phyloP scores from a whole-genome alignment of 2,329 filamentous ascomycete genomes.

The Exophiala lecanii-corni region DNA sequence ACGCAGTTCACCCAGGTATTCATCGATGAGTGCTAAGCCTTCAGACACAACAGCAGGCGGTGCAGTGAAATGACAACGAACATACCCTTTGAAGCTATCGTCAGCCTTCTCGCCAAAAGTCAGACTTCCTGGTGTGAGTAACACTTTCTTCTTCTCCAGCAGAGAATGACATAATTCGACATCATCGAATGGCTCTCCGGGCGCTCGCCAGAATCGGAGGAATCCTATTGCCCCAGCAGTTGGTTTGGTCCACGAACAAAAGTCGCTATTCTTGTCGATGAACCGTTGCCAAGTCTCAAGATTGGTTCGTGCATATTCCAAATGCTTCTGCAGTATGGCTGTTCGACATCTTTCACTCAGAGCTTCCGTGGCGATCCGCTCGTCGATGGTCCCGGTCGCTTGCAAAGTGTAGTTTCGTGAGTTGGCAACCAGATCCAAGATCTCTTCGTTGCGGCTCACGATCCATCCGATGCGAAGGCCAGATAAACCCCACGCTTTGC shows the following conservation, averaged over 20 bases:
- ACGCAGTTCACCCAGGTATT: constrained; percentile 10
- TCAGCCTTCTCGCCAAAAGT: constrained; percentile 59
- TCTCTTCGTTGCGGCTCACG: constrained; percentile 58
- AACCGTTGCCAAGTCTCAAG: constrained; percentile 61
- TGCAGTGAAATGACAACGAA: constrained; percentile 20
- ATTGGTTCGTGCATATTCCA: constrained; percentile 63
- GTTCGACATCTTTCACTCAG: constrained; percentile 61
- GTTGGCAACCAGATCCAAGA: constrained; percentile 60
- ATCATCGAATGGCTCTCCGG: constrained; percentile 62
- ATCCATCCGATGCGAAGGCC: constrained; percentile 82
- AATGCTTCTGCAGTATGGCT: constrained; percentile 58
- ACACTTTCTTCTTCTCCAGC: constrained; percentile 63
- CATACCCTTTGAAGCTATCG: constrained; percentile 16
- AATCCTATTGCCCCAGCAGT: constrained; percentile 76
- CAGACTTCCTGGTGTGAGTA: constrained; percentile 67
- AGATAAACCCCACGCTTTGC: constrained; percentile 78
- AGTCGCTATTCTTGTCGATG: constrained; percentile 52
- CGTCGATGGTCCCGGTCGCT: constrained; percentile 74
- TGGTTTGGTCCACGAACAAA: constrained; percentile 68
- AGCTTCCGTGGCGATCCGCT: constrained; percentile 71
- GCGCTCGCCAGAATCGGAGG: constrained; percentile 58
- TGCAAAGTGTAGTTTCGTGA: constrained; percentile 83
- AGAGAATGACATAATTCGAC: constrained; percentile 65
- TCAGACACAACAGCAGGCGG: constrained; percentile 11
- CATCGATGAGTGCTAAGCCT: constrained; percentile 12